phyloP scores from a whole-genome alignment of 2,329 filamentous ascomycete genomes.

The Neodidymelliopsis sp. region DNA sequence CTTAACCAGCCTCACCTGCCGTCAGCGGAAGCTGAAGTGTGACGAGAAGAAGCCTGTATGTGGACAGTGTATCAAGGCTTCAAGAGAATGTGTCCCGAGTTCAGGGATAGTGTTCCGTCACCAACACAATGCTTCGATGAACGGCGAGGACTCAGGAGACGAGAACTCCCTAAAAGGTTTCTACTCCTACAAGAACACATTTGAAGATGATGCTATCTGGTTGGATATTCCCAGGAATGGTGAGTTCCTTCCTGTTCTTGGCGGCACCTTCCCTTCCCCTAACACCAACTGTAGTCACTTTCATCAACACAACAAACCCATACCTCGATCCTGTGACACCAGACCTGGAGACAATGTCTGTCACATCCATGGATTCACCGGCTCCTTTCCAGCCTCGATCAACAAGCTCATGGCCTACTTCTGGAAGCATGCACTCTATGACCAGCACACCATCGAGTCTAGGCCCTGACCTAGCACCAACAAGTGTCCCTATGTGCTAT shows the following conservation, averaged over 20 bases:
- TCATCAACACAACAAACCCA: constrained; percentile 68
- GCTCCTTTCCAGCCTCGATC: constrained; percentile 38
- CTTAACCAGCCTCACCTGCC: constrained; percentile 58
- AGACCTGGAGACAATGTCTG: constrained; percentile 44
- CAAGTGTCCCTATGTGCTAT: constrained; percentile 41
- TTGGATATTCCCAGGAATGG: constrained; percentile 67
- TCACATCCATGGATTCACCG: constrained; percentile 43
- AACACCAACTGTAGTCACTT: constrained; percentile 58
- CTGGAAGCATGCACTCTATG: constrained; percentile 34
- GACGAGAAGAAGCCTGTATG: constrained; percentile 68
- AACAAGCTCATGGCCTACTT: constrained; percentile 37
- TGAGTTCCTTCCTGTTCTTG: constrained; percentile 40
- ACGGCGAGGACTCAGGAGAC: constrained; percentile 55
- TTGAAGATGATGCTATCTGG: constrained; percentile 67
- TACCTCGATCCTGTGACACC: constrained; percentile 59
- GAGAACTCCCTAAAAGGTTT: constrained; percentile 64
- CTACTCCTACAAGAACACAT: constrained; percentile 72
- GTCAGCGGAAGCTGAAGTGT: constrained; percentile 69
- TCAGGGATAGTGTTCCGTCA: constrained; percentile 72
- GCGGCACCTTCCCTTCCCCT: constrained; percentile 7
- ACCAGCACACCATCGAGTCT: constrained; percentile 52
- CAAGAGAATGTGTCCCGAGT: constrained; percentile 66
- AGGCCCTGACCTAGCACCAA: constrained; percentile 63
- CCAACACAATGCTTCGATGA: constrained; percentile 75
- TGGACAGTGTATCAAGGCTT: constrained; percentile 67